Percentiles rank a stretch among this genome's conserved stretches.
Conservation (phyloP, 192 early-diverging fungal species). For the Rhizophagus prolifer region DNA sequence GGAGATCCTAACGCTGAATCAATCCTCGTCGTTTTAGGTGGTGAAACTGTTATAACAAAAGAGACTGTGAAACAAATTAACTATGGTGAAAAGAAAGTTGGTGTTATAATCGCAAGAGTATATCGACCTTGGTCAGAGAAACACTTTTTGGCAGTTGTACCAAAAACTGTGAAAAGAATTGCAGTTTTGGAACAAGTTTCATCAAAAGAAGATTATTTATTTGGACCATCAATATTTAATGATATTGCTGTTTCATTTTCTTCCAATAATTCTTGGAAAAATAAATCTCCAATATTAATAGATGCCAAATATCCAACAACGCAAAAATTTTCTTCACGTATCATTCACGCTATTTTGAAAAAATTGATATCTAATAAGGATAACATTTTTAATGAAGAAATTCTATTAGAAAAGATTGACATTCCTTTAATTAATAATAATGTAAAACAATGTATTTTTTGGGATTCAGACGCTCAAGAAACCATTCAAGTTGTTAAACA, state of each 20-base stretch:
- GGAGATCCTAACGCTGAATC: slow-evolving; percentile 70
- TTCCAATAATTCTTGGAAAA: slow-evolving; percentile 44
- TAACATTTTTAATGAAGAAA: slow-evolving; percentile 33
- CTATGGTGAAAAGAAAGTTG: slow-evolving; percentile 44
- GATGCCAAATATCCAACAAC: slow-evolving; percentile 40
- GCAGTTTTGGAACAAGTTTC: slow-evolving; percentile 71
- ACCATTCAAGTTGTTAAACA: slow-evolving; percentile 55
- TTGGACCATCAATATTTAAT: slow-evolving; percentile 55
- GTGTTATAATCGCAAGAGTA: slow-evolving; percentile 75
- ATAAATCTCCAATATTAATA: slow-evolving; percentile 44
- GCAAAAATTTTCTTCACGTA: slow-evolving; percentile 33
- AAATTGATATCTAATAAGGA: slow-evolving; percentile 24
- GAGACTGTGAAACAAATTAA: slow-evolving; percentile 46
- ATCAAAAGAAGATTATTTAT: slow-evolving; percentile 18
- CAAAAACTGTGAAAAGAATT: slow-evolving; percentile 64
- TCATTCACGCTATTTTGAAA: slow-evolving; percentile 40
- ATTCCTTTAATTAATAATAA: slow-evolving; percentile 35
- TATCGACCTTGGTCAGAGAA: slow-evolving; percentile 83
- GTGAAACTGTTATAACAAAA: slow-evolving; percentile 51
- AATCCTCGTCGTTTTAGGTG: slow-evolving; percentile 78
- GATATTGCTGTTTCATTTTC: slow-evolving; percentile 73
- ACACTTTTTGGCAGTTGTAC: slow-evolving; percentile 69
- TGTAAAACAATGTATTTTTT: slow-evolving; percentile 52
- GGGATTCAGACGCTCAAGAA: slow-evolving; percentile 50
- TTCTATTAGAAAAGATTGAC: slow-evolving; percentile 31